Evolutionary conservation across 176 grass and related monocot species (phyloP).

Genomic region (Phyllostachys edulis): DNA sequence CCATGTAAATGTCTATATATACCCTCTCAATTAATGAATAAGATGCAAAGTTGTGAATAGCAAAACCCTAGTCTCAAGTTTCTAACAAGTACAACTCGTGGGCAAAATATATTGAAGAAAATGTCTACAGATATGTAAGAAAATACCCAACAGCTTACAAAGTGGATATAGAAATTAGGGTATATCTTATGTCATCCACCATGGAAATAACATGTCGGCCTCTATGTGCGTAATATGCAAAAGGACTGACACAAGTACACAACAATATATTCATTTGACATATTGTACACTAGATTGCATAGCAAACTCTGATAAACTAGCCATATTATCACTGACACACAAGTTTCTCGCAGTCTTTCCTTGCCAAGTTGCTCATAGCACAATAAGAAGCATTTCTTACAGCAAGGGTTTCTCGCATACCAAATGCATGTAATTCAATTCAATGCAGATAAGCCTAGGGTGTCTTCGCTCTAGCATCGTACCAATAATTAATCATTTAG

Average conservation of each 20-base stretch:
- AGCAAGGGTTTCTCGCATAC: not conserved
- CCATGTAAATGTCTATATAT: too few species aligned
- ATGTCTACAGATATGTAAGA: not conserved
- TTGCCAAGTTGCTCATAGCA: not conserved
- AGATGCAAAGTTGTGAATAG: too few species aligned
- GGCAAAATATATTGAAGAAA: not conserved
- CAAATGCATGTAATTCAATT: not conserved
- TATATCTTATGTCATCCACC: not conserved
- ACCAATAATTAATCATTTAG: not conserved
- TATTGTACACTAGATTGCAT: constrained; percentile 10
- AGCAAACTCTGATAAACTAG: not conserved
- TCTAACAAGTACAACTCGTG: constrained; percentile 17
- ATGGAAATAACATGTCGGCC: not conserved
- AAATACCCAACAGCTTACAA: not conserved
- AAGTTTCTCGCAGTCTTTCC: not conserved
- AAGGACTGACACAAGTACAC: constrained; percentile 15
- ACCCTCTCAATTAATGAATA: too few species aligned
- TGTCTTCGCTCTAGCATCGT: constrained; percentile 1
- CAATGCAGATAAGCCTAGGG: constrained; percentile 9
- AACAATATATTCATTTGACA: not conserved
- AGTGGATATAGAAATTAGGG: not conserved
- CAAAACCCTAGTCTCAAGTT: too few species aligned
- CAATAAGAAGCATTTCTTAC: constrained; percentile 10
- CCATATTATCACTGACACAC: not conserved
- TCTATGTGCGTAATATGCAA: constrained; percentile 4